Evolutionary conservation across 352 stramenopile species (phyloP).

Genomic region (Pythium vanterpoolii): DNA sequence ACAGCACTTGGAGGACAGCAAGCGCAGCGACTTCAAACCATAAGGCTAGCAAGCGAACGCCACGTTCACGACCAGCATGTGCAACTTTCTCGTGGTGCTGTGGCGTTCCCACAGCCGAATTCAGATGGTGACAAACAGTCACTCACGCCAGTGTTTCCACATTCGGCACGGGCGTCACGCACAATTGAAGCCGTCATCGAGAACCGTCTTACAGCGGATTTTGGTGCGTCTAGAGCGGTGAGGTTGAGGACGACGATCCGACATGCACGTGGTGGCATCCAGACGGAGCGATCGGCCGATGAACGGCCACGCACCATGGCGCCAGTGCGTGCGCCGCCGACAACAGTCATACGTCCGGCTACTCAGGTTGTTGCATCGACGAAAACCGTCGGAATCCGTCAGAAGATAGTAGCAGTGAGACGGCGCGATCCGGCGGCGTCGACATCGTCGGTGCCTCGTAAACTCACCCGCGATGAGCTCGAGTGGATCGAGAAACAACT

Average conservation of each 20-base stretch:
- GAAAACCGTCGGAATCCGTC: not conserved
- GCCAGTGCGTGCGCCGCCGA: too few species aligned
- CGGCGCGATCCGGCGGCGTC: constrained; percentile 17
- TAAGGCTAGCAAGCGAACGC: constrained; percentile 36
- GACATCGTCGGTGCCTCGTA: not conserved
- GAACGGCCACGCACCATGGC: constrained; percentile 16
- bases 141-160: not conserved
- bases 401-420: constrained; percentile 39
- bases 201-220: constrained; percentile 5
- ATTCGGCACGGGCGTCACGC: constrained; percentile 15
- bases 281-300: constrained; percentile 38
- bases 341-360: not conserved
- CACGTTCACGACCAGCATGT: constrained; percentile 38
- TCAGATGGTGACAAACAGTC: not conserved
- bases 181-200: constrained; percentile 54
- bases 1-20: constrained; percentile 46
- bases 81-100: not conserved
- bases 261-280: constrained; percentile 36
- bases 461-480: constrained; percentile 35
- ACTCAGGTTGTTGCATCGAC: constrained; percentile 4
- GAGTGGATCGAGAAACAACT: constrained; percentile 70
- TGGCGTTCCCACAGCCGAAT: not conserved
- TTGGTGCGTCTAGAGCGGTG: constrained; percentile 19
- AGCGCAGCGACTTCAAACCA: constrained; percentile 35
- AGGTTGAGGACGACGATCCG: constrained; percentile 39